Conservation (phyloP, 2,329 filamentous ascomycete genomes). For the Curvularia lunata region DNA sequence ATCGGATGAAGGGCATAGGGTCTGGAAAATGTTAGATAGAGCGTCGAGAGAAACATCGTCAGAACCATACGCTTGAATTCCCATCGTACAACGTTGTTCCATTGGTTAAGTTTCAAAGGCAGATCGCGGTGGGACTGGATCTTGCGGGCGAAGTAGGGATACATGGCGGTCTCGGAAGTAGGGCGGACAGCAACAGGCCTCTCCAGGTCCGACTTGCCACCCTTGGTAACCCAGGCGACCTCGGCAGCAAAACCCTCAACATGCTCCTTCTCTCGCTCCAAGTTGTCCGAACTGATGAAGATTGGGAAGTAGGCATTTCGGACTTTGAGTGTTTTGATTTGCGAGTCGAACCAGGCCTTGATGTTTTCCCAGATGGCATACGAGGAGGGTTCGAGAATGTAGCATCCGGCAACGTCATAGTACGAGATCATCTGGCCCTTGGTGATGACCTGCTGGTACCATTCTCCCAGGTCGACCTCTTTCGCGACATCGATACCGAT, state of each 20-base stretch:
- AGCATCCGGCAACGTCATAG: constrained; percentile 77
- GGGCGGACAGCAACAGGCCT: constrained; percentile 74
- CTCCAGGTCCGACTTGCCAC: constrained; percentile 91
- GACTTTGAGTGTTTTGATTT: constrained; percentile 89
- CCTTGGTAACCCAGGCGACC: constrained; percentile 86
- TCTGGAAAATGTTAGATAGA: constrained; percentile 19
- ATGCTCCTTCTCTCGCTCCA: constrained; percentile 89
- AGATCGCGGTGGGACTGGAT: constrained; percentile 96
- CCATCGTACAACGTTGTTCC: constrained; percentile 96
- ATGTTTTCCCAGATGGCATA: constrained; percentile 74
- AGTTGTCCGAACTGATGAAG: constrained; percentile 81
- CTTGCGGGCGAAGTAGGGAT: constrained; percentile 95
- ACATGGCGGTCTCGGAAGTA: constrained; percentile 83
- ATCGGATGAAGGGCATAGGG: constrained; percentile 76
- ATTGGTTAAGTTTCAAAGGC: constrained; percentile 93
- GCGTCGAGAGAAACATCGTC: too few species aligned
- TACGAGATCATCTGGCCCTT: constrained; percentile 99
- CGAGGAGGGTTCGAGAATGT: constrained; percentile 75
- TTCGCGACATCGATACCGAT: constrained; percentile 90
- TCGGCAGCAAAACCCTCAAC: constrained; percentile 97
- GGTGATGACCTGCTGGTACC: constrained; percentile 97
- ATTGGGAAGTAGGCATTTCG: constrained; percentile 97
- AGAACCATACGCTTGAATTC: constrained; percentile 76
- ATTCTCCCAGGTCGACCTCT: constrained; percentile 84
- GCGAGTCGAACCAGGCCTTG: constrained; percentile 62